These are phyloP conservation scores for Dryas drummondii DNA, from an alignment of 306 rosid genomes.

Conservation along the genomic window DNA sequence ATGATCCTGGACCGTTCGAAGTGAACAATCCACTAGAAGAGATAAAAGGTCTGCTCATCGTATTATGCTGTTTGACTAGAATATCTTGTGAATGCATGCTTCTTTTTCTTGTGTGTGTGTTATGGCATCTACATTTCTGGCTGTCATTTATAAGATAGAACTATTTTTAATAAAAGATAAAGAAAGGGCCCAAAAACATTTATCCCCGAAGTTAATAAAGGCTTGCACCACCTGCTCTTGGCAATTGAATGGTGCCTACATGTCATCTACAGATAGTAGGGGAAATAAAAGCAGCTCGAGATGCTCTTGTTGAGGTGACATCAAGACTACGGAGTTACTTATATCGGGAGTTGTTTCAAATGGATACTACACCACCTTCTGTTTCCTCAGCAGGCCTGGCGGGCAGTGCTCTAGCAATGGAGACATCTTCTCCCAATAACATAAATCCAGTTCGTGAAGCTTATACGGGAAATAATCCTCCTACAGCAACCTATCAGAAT, in stretches of 20 bases:
- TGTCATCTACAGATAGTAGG: conserved; percentile 71
- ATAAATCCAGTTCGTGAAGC: conserved; percentile 46
- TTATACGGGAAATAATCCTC: conserved; percentile 40
- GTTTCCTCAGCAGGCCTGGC: conserved; percentile 37
- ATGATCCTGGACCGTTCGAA: not conserved
- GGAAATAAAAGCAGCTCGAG: conserved; percentile 88
- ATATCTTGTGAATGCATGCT: conserved; percentile 9
- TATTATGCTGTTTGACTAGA: not conserved
- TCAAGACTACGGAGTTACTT: conserved; percentile 75
- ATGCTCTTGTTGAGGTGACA: conserved; percentile 92
- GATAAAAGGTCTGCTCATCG: not conserved
- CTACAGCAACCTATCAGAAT: conserved; percentile 48
- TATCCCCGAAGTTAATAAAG: conserved; percentile 20
- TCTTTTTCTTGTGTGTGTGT: not conserved
- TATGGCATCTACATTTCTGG: conserved; percentile 1
- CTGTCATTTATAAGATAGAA: not conserved
- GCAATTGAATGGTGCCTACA: conserved; percentile 17
- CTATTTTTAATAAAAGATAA: conserved; percentile 10
- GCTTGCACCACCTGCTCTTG: conserved; percentile 17
- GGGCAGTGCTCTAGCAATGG: conserved; percentile 35
- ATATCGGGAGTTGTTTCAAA: conserved; percentile 71
- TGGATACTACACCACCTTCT: conserved; percentile 48
- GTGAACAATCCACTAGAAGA: not conserved
- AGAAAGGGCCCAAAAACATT: conserved; percentile 23
- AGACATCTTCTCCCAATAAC: conserved; percentile 52